These are phyloP conservation scores for Eremomyces bilateralis DNA, from an alignment of 495 filamentous ascomycete species.

Conservation along the genomic window DNA sequence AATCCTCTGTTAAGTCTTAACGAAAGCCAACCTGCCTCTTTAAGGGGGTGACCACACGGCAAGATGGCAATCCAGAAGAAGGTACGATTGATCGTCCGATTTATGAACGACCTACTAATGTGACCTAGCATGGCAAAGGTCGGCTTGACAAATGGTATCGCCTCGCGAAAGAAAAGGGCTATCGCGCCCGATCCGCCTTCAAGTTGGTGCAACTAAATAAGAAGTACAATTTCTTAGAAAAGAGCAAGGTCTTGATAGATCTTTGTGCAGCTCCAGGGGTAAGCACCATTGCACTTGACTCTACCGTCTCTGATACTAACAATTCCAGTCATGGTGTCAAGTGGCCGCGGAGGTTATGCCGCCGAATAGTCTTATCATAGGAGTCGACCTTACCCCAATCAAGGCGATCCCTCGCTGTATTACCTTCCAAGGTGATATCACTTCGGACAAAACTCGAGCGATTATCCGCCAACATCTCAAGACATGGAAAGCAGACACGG, in stretches of 20 bases:
- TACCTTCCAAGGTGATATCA: conserved; percentile 95
- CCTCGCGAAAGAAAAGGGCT: conserved; percentile 95
- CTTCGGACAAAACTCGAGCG: conserved; percentile 87
- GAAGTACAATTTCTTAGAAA: conserved; percentile 93
- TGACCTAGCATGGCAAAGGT: conserved; percentile 76
- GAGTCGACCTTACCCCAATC: conserved; percentile 88
- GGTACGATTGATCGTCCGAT: conserved; percentile 17
- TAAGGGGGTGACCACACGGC: too few relatives aligned
- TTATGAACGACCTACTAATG: conserved; percentile 8
- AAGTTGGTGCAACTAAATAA: conserved; percentile 98
- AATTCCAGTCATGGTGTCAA: conserved; percentile 71
- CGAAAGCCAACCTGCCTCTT: too few relatives aligned
- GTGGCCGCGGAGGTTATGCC: conserved; percentile 94
- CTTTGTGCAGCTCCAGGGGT: conserved; percentile 92
- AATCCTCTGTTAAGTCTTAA: too few relatives aligned
- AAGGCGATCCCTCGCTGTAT: conserved; percentile 86
- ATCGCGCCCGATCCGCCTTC: conserved; percentile 89
- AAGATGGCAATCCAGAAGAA: conserved; percentile 96
- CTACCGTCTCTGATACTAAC: conserved; percentile 10
- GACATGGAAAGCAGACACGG: conserved; percentile 90
- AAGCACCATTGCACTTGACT: conserved; percentile 18
- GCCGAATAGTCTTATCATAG: conserved; percentile 68
- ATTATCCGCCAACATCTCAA: conserved; percentile 81
- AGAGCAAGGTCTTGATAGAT: conserved; percentile 88
- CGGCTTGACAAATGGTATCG: conserved; percentile 92